Base-by-base conservation (phyloP, 2,329 filamentous ascomycete species). In the Fusarium miscanthi region DNA sequence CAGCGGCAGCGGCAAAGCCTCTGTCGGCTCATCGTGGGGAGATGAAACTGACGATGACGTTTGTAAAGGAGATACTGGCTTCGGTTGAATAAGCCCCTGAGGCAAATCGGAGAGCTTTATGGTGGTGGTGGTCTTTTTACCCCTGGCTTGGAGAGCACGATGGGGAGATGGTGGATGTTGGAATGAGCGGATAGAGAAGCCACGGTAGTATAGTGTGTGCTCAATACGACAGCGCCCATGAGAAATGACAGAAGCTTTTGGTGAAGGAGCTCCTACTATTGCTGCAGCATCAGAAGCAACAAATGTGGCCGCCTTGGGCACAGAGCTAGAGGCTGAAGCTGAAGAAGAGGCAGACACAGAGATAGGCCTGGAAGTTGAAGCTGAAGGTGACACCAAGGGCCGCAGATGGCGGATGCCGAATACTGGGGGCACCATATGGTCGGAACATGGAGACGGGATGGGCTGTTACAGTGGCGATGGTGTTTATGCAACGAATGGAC, bases 71-170 rank as follows among this genome's bases (percentile, higher is more conserved):
- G 63, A 63, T 38, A 58, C 49, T 53, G 73, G 53, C 63, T 64
- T 70, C 54, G 70, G 70, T 56, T 70, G 68, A 42, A 87, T 80
- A 33, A 83, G 75, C 27, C 87, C 88, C 75, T 90, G 88, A 9
- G 88, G 88, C 37, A 91, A 82, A 56, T 90, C 88, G 14, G 87
- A 84, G 8, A 91, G 81, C 66, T 82, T 87, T 73, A 90, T 73
- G 3, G 85, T 85, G 6, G 87, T 85, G 76, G 79, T 86, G 9
- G 86, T 89, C 80, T 87, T 89, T 78, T 87, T 89, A 65, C 87
- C 85, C 77, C 88, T 78, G 58, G 56, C 45, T 46, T 80, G 78
- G 38, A 75, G 58, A 60, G 51, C 48, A 33, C 27, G 63, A 69
- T 69, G 70, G 41, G 66, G 74, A 73, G 72, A 74, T 52, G 59